Base-by-base conservation (phyloP, 768 basidiomycete species). In the Naganishia kalamii region DNA sequence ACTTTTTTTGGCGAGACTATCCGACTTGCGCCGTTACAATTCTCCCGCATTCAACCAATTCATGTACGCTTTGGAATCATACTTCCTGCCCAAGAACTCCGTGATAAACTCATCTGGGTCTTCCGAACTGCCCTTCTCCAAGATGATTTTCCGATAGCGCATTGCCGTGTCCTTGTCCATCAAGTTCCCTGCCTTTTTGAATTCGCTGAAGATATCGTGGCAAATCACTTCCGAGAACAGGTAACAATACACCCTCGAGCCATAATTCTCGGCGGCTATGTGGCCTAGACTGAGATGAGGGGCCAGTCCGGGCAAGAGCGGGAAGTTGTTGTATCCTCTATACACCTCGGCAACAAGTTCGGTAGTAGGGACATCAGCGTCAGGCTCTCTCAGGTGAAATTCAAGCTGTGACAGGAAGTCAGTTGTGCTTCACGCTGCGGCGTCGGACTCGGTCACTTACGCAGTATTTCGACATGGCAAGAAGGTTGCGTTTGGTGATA, bases 201-300 rank as follows among this genome's bases (percentile, higher is more conserved):
- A 62, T 17, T 46, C 61, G 10, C 29, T 15, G 32, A 62, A 49
- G n/a, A 62, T 33, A 17, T 62, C 61, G 8, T 48, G 33, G n/a
- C 46, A 47, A 25, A 62, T 62, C 23, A 35, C 47, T 12, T 62
- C n/a, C 15, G 61, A 37, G 21, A 32, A 23, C 30, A 62, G n/a
- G 32, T 62, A 62, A 2, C 32, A 52, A 19, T 33, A 35, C 6
- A 21, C 15, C 5, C 30, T 6, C 4, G 51, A 52, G 2, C 19
- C 51, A 23, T 52, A 52, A 1, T 6, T 3, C 2, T 32, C 13
- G 6, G 19, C 8, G 1, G 4, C 51, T 11, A 52, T 4, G 33
- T 52, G 51, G 4, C 15, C 32, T 8, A 52, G 33, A 52, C 10
- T 13, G 10, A 52, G 32, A 10, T 52, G 51, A 2, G 51, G 33